phyloP scores from a whole-genome alignment of 2,329 filamentous ascomycete genomes.

The Claviceps sp. region DNA sequence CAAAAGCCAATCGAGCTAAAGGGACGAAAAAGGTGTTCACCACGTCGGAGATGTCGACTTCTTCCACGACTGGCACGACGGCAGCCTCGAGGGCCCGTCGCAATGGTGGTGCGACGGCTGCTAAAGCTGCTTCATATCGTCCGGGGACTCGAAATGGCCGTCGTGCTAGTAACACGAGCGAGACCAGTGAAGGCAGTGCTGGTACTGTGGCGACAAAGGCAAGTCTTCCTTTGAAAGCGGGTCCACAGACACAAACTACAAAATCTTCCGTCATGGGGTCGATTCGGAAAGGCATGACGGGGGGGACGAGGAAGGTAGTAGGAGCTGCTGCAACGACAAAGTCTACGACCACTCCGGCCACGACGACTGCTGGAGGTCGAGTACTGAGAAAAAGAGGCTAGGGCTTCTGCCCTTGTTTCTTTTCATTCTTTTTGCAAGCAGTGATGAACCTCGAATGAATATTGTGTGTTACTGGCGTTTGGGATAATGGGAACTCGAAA shows the following conservation, averaged over 20 bases:
- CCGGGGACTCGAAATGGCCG: conserved; percentile 34
- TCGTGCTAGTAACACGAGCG: conserved; percentile 46
- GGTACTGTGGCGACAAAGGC: conserved; percentile 51
- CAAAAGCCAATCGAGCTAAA: conserved; percentile 40
- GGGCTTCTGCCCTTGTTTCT: conserved; percentile 3
- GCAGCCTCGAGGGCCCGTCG: conserved; percentile 21
- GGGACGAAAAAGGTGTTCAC: conserved; percentile 32
- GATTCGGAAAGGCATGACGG: conserved; percentile 38
- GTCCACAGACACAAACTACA: conserved; percentile 20
- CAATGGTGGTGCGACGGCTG: conserved; percentile 19
- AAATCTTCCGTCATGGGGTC: conserved; percentile 43
- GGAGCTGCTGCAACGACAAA: conserved; percentile 15
- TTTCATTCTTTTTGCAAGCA: neutral
- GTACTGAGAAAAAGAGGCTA: conserved; percentile 42
- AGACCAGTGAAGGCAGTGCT: conserved; percentile 49
- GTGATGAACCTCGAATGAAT: neutral
- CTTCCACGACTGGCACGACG: conserved; percentile 24
- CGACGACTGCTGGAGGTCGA: conserved; percentile 34
- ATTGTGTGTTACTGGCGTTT: neutral
- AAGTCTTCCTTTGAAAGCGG: conserved; percentile 19
- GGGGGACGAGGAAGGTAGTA: conserved; percentile 35
- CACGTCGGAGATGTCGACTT: conserved; percentile 27
- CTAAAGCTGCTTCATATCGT: conserved; percentile 21
- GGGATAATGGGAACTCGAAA: neutral
- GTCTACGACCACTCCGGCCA: conserved; percentile 22